Base-by-base conservation (phyloP, 805 yeast species). In the Scheffersomyces amazonensis region DNA sequence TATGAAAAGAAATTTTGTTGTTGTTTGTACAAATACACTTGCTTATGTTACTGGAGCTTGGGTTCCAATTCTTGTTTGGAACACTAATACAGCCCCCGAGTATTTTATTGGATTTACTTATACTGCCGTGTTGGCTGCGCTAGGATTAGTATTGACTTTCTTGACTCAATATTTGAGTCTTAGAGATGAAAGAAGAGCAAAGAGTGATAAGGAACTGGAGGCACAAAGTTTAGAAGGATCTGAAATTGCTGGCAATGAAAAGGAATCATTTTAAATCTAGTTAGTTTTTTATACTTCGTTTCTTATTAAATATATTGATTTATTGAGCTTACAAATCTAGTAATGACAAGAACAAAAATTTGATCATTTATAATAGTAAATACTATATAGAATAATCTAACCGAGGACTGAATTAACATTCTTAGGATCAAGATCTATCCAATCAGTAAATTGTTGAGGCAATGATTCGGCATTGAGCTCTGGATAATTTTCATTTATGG, bases 401-500 rank as follows among this genome's bases (percentile, higher is more conserved):
- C n/a, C n/a, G n/a, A n/a, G n/a, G n/a, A n/a, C n/a, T n/a, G n/a
- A n/a, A n/a, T n/a, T n/a, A n/a, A n/a, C n/a, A 33, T 50, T 31
- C 2, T 37, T 27, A 5, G 47, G 49, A 22, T 49, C 49, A 24
- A 49, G 38, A 4, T 64, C 65, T 37, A 61, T 52, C 74, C 78
- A 76, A 23, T 46, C 40, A 2, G 78, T 72, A n/a, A 68, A 53
- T 20, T 53, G 57, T 37, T 42, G 39, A 0, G 56, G 49, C 31
- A 77, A 39, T n/a, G 54, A 61, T 6, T 62, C 72, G 1, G 83
- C 73, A 3, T 52, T 40, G 13, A 67, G 55, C 31, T 76, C 76
- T 0, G 86, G 87, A 48, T 73, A 81, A 11, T 44, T 20, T 4
- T 42, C 42, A 2, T 54, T 46, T 31, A 82, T 75, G 4, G 56